Evolutionary conservation across 352 stramenopile species (phyloP), one percentile per base, ranked within the genome.

Genomic region (Globisporangium nagaii): DNA sequence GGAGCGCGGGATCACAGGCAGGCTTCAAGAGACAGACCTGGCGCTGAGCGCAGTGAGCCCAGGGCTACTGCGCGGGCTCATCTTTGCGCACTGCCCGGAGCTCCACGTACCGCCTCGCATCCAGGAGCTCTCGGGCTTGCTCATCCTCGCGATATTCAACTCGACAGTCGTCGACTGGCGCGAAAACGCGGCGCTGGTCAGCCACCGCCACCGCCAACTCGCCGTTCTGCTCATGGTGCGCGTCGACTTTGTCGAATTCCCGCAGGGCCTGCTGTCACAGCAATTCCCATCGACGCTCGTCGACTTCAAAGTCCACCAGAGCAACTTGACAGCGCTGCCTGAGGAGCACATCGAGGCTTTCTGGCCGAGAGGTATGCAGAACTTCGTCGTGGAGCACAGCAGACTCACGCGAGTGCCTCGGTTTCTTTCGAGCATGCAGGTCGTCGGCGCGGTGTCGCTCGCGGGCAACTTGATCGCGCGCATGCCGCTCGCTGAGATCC

Each of bases 211-310:
- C n/a, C 34, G 20, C 15, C 47, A 36, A 2, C 9, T 54, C 22
- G 15, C 15, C 6, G 44, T 54, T 40, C 22, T 54, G 32, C 32
- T 54, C 32, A 27, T 44, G 13, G 34, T 54, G 22, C 24, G 34
- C 34, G 34, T 41, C 20, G 28, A 28, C 34, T 17, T 54, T 27
- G 17, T 30, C 10, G 47, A 42, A 8, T 34, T 54, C 34, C 47
- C 47, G 4, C 13, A 6, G 4, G 47, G 59, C 2, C 47, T 71
- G 17, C 45, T 65, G 15, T 68, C 63, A 15, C 8, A 27, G 7
- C 32, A 42, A 1, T 71, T 71, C 31, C 54, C 63, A n/a, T 51
- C 54, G 11, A 65, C 63, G 3, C 27, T 71, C n/a, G 56, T 55
- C 9, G 58, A 56, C 20, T 35, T 71, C 19, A 31, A 58, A 20